Evolutionary conservation across 2,329 filamentous ascomycete genomes (phyloP).

Genomic region (Penicillium oxalicum): DNA sequence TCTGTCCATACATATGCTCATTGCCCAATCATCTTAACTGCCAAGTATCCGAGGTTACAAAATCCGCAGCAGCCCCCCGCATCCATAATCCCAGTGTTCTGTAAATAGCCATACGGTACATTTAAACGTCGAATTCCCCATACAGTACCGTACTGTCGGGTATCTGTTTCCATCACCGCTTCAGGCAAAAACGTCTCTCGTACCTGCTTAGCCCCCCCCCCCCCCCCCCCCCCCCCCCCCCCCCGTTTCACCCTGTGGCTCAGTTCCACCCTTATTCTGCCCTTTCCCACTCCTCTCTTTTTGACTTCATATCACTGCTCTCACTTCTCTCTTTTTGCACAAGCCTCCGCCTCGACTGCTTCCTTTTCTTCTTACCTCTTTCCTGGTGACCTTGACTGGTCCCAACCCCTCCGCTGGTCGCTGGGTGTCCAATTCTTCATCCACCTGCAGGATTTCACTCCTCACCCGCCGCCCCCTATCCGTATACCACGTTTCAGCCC

Average conservation of each 20-base stretch:
- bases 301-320: too few relatives aligned
- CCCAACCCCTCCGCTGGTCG: conserved; percentile 15
- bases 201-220: not conserved
- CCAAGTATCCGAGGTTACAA: too few relatives aligned
- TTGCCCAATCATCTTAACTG: too few relatives aligned
- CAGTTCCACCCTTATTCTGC: not conserved
- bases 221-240: not conserved
- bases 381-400: not conserved
- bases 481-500: conserved; percentile 20
- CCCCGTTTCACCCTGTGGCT: not conserved
- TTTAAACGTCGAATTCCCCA: too few relatives aligned
- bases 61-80: too few relatives aligned
- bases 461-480: conserved; percentile 9
- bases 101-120: too few relatives aligned
- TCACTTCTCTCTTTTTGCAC: not conserved
- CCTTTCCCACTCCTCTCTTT: conserved; percentile 3
- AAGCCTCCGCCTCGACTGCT: too few relatives aligned
- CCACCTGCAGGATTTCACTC: not conserved
- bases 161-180: too few relatives aligned
- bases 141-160: too few relatives aligned
- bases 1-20: too few relatives aligned
- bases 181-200: too few relatives aligned
- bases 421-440: conserved; percentile 7
- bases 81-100: too few relatives aligned
- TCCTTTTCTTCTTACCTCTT: not conserved